Percentiles rank a stretch among this genome's conserved stretches.
Evolutionary conservation across 2,329 filamentous ascomycete genomes (phyloP).

Genomic region (Zasmidium angulare): DNA sequence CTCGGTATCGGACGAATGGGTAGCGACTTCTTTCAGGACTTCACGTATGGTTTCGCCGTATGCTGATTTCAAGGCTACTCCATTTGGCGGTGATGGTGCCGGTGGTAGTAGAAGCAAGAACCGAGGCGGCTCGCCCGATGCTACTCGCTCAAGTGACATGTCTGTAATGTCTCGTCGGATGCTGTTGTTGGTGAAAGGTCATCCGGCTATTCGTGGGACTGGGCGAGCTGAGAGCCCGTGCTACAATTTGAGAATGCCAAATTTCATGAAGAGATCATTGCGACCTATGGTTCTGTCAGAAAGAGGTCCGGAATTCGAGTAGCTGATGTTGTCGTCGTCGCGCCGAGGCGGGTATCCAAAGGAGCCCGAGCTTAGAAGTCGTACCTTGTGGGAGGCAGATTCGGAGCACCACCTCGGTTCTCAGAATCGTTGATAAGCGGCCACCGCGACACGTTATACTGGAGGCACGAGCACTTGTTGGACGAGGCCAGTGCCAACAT

Average conservation of each 20-base stretch:
- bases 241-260: no score
- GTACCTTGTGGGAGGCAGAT: background rate
- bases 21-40: constrained; percentile 43
- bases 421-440: background rate
- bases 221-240: background rate
- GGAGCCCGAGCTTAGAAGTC: background rate
- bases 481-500: background rate
- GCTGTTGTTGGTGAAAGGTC: background rate
- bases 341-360: background rate
- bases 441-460: background rate
- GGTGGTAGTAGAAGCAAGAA: constrained; percentile 49
- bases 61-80: constrained; percentile 42
- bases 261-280: no score
- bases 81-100: constrained; percentile 40
- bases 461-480: background rate
- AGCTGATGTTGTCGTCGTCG: background rate
- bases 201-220: no score
- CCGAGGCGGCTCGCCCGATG: constrained; percentile 34
- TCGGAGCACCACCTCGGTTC: background rate
- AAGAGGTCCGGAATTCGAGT: background rate
- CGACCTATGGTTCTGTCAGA: no score
- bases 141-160: constrained; percentile 7
- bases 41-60: constrained; percentile 44
- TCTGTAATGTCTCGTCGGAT: constrained; percentile 13
- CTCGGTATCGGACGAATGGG: constrained; percentile 31